Conservation (phyloP, 345 rosid species). For the Adansonia digitata region DNA sequence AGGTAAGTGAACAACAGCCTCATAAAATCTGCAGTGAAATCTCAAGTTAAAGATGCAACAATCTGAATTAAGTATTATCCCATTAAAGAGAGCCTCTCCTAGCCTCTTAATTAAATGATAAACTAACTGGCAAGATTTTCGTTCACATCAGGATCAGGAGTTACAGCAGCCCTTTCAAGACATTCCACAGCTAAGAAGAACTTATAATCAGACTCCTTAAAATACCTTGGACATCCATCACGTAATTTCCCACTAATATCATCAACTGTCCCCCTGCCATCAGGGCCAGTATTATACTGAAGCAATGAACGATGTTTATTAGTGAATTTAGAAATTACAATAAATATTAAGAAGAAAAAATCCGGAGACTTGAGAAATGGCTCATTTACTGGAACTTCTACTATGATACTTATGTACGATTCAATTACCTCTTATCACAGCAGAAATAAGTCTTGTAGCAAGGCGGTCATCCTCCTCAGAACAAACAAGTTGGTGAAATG, state of each 20-base stretch:
- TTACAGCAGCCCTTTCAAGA: slow-evolving; percentile 79
- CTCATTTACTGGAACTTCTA: not conserved
- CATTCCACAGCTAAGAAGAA: slow-evolving; percentile 96
- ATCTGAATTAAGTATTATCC: slow-evolving; percentile 5
- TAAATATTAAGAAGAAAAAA: not conserved
- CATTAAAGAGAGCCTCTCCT: not conserved
- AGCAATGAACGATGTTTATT: slow-evolving; percentile 18
- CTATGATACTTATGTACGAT: not conserved
- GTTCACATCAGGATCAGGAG: slow-evolving; percentile 63
- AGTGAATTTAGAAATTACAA: not conserved
- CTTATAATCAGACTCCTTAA: slow-evolving; percentile 92
- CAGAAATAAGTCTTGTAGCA: slow-evolving; percentile 84
- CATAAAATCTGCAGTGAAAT: slow-evolving; percentile 74
- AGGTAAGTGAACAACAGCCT: slow-evolving; percentile 91
- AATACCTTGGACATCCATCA: slow-evolving; percentile 98
- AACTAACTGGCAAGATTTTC: slow-evolving; percentile 78
- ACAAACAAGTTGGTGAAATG: slow-evolving; percentile 91
- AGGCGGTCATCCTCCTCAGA: slow-evolving; percentile 90
- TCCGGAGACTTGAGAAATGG: not conserved
- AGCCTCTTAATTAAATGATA: slow-evolving; percentile 22
- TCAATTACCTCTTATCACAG: slow-evolving; percentile 78
- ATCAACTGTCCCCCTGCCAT: slow-evolving; percentile 97
- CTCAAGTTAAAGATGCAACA: slow-evolving; percentile 17
- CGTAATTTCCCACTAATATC: slow-evolving; percentile 76
- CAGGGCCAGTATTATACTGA: slow-evolving; percentile 94